Evolutionary conservation across 352 stramenopile species (phyloP), one percentile per base, ranked within the genome.

Genomic region (Phytopythium litorale): DNA sequence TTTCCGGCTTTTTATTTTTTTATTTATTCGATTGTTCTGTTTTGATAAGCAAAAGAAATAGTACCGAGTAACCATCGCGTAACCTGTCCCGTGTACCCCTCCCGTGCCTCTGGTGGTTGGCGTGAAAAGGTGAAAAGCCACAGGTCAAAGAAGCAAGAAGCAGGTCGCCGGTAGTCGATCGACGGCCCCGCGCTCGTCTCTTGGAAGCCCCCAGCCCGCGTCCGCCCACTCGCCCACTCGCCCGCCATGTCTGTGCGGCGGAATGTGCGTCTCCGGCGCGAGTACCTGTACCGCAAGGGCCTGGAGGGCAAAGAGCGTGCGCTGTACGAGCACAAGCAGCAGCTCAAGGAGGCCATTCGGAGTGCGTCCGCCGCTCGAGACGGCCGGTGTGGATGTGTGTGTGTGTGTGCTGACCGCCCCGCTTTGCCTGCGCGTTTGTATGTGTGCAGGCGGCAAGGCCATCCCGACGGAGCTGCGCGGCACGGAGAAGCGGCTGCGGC

Each of bases 211-310:
- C 8, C 35, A 0, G 28, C 28, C 5, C 28, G 28, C 28, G 28
- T 52, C 48, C 12, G 23, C 46, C 16, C 21, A 9, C 48, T 21
- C 11, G 7, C 12, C 42, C 8, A 3, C 46, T 32, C 48, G 33
- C 43, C 3, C 42, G 58, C n/a, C 58, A 96, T 96, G 87, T 96
- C 87, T 51, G 85, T 97, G 50, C 87, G 91, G 54, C 78, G 97
- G 49, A 97, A 99, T 65, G 97, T 99, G 48, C 96, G 98, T 72
- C 79, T 99, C 30, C 97, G 98, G 50, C 96, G 98, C 67, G 98
- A 99, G 78, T 99, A 99, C 73, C 79, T 99, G 62, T 99, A 99
- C 76, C 89, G 97, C 72, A 99, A 99, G 87, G 94, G 88, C 9
- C 84, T 99, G 21, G 96, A 99, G 64, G 93, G 95, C 63, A 94